These are phyloP conservation scores for Trichoderma citrinoviride DNA, from an alignment of 2,329 filamentous ascomycete species.

Conservation along the genomic window DNA sequence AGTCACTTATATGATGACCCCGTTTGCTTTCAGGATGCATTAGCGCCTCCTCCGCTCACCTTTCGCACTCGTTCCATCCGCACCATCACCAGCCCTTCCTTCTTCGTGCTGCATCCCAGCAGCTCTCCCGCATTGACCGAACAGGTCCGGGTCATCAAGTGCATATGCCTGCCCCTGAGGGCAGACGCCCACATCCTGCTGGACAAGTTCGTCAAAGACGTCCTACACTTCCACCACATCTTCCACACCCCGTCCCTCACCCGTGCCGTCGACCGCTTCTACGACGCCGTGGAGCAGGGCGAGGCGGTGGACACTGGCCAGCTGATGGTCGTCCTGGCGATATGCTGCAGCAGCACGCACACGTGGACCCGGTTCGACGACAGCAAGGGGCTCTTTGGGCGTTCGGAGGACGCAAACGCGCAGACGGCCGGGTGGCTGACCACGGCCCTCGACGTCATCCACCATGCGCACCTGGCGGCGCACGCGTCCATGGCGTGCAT, in stretches of 20 bases:
- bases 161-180: slow-evolving; percentile 36
- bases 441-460: slow-evolving; percentile 36
- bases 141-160: slow-evolving; percentile 31
- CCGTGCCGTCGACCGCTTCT: slow-evolving; percentile 31
- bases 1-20: neutral
- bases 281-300: slow-evolving; percentile 31
- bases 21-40: neutral
- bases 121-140: slow-evolving; percentile 25
- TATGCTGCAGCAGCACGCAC: slow-evolving; percentile 34
- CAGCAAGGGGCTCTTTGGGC: slow-evolving; percentile 28
- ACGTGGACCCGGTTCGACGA: slow-evolving; percentile 34
- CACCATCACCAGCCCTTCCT: slow-evolving; percentile 34
- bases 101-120: slow-evolving; percentile 31
- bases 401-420: slow-evolving; percentile 30
- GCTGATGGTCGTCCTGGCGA: slow-evolving; percentile 31
- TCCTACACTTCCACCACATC: slow-evolving; percentile 35
- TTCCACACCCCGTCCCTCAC: slow-evolving; percentile 32
- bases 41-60: neutral
- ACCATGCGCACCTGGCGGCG: slow-evolving; percentile 32
- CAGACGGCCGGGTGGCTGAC: slow-evolving; percentile 36
- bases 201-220: slow-evolving; percentile 32
- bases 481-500: slow-evolving; percentile 35
- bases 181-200: slow-evolving; percentile 33
- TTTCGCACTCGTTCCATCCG: slow-evolving; percentile 21
- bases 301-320: slow-evolving; percentile 26